Evolutionary conservation across 768 basidiomycete species (phyloP), one percentile per base, ranked within the genome.

Genomic region (Phallus indusiatus): DNA sequence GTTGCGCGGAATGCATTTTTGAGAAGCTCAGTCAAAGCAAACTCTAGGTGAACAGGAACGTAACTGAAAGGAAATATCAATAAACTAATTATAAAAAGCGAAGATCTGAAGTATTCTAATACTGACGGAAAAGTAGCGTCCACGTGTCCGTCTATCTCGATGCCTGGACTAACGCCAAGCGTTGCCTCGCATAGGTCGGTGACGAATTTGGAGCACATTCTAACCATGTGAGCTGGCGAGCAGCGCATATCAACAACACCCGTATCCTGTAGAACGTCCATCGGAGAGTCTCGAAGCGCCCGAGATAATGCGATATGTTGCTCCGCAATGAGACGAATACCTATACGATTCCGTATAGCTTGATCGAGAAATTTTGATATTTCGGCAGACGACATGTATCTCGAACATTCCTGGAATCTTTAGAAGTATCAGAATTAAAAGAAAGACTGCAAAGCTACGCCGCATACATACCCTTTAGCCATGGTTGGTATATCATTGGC

Each of bases 1-100:
- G 89, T 92, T 8, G 92, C 92, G 34, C 92, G 85, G 72, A 91
- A 94, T 0, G 91, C 81, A 67, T 94, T 94, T 72, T 94, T 94
- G 46, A 94, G 77, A 46, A 94, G 81, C 69, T 94, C 92, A 1
- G 92, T 94, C 56, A 93, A 73, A 64, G 93, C 89, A 68, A 94
- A 94, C 69, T 94, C 92, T 36, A 94, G 78, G 68, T 94, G 93
- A 1, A 91, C 87, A 2, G 93, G 90, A 42, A 94, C 83, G 66
- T 91, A 92, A 22, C 90, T 91, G 65, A 46, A 46, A 42, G 6
- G 17, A 51, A n/a, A 17, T 64, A 37, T 64, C 61, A 14, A n/a
- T 14, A 47, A 53, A 48, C 49, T n/a, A 54, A 33, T 22, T 21
- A 24, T 49, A 16, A 49, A 37, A 17, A 16, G n/a, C 50, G 47